Base-by-base conservation (phyloP, 805 yeast species). In the Candida orba region DNA sequence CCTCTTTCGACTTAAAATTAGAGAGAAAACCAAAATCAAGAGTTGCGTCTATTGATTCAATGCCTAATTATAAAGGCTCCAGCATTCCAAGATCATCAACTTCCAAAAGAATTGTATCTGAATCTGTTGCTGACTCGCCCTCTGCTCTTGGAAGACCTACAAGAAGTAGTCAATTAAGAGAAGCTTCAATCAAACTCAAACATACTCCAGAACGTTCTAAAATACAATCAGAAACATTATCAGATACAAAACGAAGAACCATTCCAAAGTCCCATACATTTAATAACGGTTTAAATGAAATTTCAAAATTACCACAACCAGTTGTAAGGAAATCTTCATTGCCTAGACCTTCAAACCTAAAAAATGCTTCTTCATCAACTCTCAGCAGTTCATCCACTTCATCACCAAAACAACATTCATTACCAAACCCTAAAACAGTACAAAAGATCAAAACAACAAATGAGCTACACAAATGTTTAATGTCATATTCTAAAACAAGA, bases 231-330 rank as follows among this genome's bases (percentile, higher is more conserved):
- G 51, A 50, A 1, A 6, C 18, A 4, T 7, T 31, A 31, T 9
- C 13, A 4, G 29, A 27, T 27, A 27, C 13, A 12, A 31, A 15
- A n/a, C 52, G 38, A 40, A 43, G 54, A 15, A 15, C 22, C 3
- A 46, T 46, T 5, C 38, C 50, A 2, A 57, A 50, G 43, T 54
- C 59, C 10, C 43, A 39, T 23, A 56, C 57, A 18, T 42, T 53
- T 8, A 50, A 43, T 20, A 39, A 37, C 8, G 52, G 51, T 6
- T 38, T 55, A 20, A 47, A 42, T 23, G 54, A 52, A 12, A 27
- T 51, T 1, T 37, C 48, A 15, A 43, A 33, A 12, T 38, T 34
- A 13, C 35, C 35, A 7, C 18, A 18, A 33, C 3, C 18, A 18
- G 17, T 6, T 33, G 9, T 15, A 33, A 15, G n/a, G 9, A 32